Conservation (phyloP, 1,139 yeast genomes). For the Scheffersomyces lignicola region DNA sequence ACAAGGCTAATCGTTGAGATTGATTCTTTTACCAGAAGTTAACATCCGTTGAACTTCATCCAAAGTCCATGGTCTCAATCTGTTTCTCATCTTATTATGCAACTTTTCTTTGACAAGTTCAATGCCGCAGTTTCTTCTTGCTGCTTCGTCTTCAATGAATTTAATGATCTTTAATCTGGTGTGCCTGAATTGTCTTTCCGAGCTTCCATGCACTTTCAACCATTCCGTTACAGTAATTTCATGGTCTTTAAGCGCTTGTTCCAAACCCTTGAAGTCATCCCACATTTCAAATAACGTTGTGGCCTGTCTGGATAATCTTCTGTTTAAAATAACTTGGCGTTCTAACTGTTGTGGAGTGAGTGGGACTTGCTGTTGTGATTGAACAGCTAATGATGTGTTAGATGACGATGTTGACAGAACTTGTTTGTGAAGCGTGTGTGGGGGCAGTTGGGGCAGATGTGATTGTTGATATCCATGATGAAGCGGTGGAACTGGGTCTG, state of each 20-base stretch:
- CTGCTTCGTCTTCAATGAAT: constrained; percentile 36
- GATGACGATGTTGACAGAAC: constrained; percentile 7
- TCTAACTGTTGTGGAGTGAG: constrained; percentile 13
- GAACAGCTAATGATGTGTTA: background rate
- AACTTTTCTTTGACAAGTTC: constrained; percentile 32
- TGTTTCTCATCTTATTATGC: constrained; percentile 34
- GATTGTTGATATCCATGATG: background rate
- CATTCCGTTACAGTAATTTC: constrained; percentile 35
- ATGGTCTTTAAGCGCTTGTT: constrained; percentile 26
- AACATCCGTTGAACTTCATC: constrained; percentile 42
- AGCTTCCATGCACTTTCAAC: constrained; percentile 36
- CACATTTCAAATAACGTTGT: constrained; percentile 37
- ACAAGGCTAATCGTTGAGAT: constrained; percentile 21
- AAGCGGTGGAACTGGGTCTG: constrained; percentile 3
- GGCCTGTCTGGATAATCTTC: constrained; percentile 35
- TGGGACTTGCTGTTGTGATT: background rate
- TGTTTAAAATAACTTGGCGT: constrained; percentile 23
- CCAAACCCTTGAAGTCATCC: constrained; percentile 38
- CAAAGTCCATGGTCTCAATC: constrained; percentile 37
- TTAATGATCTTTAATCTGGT: constrained; percentile 34
- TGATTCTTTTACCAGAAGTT: constrained; percentile 32
- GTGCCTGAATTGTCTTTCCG: constrained; percentile 37
- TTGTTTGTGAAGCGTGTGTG: constrained; percentile 9
- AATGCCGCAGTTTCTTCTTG: constrained; percentile 19
- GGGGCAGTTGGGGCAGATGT: constrained; percentile 3